A percentile compares a stretch with the other conserved stretches of the same genome.
Conservation (phyloP, 345 rosid species). For the Crucihimalaya himalaica region DNA sequence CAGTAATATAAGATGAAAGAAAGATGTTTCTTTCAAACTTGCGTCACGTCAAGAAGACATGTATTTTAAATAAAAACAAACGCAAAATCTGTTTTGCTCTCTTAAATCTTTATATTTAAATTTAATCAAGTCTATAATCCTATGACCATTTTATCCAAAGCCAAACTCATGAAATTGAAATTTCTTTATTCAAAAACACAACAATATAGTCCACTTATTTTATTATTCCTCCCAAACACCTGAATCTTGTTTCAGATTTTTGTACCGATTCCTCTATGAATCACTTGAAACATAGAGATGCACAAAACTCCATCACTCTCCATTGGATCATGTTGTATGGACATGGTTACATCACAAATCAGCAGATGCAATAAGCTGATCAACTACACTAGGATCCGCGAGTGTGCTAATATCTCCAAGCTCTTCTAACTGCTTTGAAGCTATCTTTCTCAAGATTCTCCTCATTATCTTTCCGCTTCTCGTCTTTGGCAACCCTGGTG, state of each 20-base stretch:
- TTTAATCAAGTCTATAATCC: no score
- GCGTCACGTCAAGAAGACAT: no score
- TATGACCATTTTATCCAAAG: neutral
- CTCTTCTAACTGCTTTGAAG: conserved; percentile 81
- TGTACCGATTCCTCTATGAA: neutral
- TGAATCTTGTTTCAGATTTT: conserved; percentile 21
- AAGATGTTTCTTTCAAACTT: no score
- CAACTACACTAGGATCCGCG: conserved; percentile 82
- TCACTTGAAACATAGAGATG: conserved; percentile 1
- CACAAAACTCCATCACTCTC: conserved; percentile 19
- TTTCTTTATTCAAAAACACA: conserved; percentile 8
- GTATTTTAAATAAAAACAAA: no score
- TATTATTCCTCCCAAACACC: conserved; percentile 4
- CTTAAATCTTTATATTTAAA: no score
- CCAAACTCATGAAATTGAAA: neutral
- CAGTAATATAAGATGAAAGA: no score
- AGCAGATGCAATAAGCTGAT: conserved; percentile 73
- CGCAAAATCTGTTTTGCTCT: no score
- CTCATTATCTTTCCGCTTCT: conserved; percentile 99
- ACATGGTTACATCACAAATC: conserved; percentile 43
- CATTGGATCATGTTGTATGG: neutral
- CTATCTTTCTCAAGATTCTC: conserved; percentile 90
- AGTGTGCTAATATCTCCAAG: conserved; percentile 94
- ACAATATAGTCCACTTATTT: conserved; percentile 2
- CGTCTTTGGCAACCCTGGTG: conserved; percentile 92